Base-by-base conservation (phyloP, 1,139 yeast genomes). In the Geotrichum australiense region DNA sequence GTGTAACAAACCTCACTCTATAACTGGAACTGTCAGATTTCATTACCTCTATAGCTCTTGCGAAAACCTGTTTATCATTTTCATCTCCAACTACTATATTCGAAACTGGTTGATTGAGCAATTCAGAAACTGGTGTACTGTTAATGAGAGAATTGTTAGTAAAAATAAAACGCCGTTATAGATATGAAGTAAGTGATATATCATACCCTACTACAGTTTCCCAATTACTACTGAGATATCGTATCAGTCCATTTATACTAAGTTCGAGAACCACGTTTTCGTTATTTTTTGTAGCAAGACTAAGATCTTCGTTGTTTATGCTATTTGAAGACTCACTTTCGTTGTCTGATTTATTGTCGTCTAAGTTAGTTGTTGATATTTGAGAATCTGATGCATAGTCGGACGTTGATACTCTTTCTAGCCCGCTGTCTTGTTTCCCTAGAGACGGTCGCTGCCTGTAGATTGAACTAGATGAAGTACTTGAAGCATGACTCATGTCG, bases 181-280 rank as follows among this genome's bases (percentile, higher is more conserved):
- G 5, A 25, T 6, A 21, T 23, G 11, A 26, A 25, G 15, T 19
- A 34, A 25, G 4, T 16, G 14, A 29, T 21, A 14, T 10, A 6
- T 44, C 57, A 37, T 50, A 57, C 59, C 66, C 67, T 12, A 79
- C 80, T 8, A 87, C 71, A 7, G 71, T 56, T 52, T 78, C 81
- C 96, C 96, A 89, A 49, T 80, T 76, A 48, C 72, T 73, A 49
- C 91, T 76, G 25, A 87, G 60, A 58, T 83, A 84, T 41, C 75
- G 73, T n/a, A 91, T 78, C 31, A 71, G 74, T 15, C 96, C 87
- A 53, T 80, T 80, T 55, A 86, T 65, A 54, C 82, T 91, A 46
- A 91, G 64, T 60, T 91, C 98, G 66, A 91, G 65, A 1, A 91
- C 80, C n/a, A 80, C 76, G n/a, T 87, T 80, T 4, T 86, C 86